A percentile compares a stretch with the other conserved stretches of the same genome.
Conservation (phyloP, 2,329 filamentous ascomycete genomes). For the Claviceps digitariae region DNA sequence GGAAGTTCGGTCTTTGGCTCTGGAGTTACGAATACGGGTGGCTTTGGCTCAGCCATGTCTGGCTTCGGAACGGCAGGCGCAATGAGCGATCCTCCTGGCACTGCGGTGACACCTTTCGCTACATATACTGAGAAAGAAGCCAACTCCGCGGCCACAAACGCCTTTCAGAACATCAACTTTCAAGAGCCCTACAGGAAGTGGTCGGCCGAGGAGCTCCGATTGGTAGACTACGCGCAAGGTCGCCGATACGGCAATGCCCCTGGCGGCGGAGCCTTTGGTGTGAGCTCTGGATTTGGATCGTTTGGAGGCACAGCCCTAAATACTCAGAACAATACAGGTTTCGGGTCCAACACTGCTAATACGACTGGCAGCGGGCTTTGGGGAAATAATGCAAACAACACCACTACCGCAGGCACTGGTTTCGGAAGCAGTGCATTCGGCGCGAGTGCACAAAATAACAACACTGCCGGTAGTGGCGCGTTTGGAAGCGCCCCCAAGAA, state of each 20-base stretch:
- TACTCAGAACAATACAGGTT: slow-evolving; percentile 23
- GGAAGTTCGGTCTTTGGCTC: slow-evolving; percentile 35
- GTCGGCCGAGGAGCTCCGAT: slow-evolving; percentile 70
- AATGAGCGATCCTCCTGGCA: slow-evolving; percentile 51
- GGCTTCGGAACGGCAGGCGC: slow-evolving; percentile 26
- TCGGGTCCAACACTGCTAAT: slow-evolving; percentile 28
- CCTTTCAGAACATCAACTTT: slow-evolving; percentile 70
- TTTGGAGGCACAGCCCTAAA: slow-evolving; percentile 27
- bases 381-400: slow-evolving; percentile 19
- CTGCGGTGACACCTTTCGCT: slow-evolving; percentile 54
- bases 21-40: slow-evolving; percentile 17
- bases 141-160: slow-evolving; percentile 37
- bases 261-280: slow-evolving; percentile 75
- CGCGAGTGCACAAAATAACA: slow-evolving; percentile 12
- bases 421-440: slow-evolving; percentile 29
- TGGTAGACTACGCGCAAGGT: slow-evolving; percentile 81
- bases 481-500: slow-evolving; percentile 21
- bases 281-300: slow-evolving; percentile 37
- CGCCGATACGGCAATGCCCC: slow-evolving; percentile 71
- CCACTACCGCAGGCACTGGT: slow-evolving; percentile 14
- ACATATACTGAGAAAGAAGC: slow-evolving; percentile 62
- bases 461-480: slow-evolving; percentile 21
- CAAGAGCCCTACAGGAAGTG: slow-evolving; percentile 75
- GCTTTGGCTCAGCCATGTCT: slow-evolving; percentile 28
- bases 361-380: slow-evolving; percentile 24